These are phyloP conservation scores for Aspergillus sergii DNA, from an alignment of 2,329 filamentous ascomycete species.

Conservation along the genomic window DNA sequence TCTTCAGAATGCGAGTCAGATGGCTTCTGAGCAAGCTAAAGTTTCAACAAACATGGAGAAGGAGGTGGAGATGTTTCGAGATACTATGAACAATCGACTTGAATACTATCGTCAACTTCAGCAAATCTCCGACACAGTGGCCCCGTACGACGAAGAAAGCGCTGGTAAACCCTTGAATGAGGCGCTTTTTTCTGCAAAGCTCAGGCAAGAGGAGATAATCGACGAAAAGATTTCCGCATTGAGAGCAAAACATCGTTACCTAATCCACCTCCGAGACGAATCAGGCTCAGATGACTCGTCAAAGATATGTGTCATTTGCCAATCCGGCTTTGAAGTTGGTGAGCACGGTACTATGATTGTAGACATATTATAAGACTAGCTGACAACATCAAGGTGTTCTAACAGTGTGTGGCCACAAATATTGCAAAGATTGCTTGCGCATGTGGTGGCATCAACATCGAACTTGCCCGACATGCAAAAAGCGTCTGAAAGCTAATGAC, in stretches of 20 bases:
- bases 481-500: slow-evolving; percentile 63
- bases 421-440: slow-evolving; percentile 84
- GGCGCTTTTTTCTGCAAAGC: slow-evolving; percentile 45
- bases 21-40: slow-evolving; percentile 57
- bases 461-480: slow-evolving; percentile 86
- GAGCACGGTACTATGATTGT: slow-evolving; percentile 41
- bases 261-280: slow-evolving; percentile 63
- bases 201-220: slow-evolving; percentile 54
- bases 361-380: neutral
- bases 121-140: slow-evolving; percentile 83
- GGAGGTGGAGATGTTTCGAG: slow-evolving; percentile 75
- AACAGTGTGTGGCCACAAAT: slow-evolving; percentile 88
- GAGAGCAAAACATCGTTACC: slow-evolving; percentile 76
- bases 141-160: slow-evolving; percentile 67
- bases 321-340: slow-evolving; percentile 73
- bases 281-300: slow-evolving; percentile 62
- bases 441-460: slow-evolving; percentile 74
- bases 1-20: slow-evolving; percentile 60
- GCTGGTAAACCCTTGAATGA: slow-evolving; percentile 60
- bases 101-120: slow-evolving; percentile 93
- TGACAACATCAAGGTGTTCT: slow-evolving; percentile 35
- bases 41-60: slow-evolving; percentile 53
- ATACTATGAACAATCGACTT: slow-evolving; percentile 79
- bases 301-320: slow-evolving; percentile 84
- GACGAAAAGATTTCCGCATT: slow-evolving; percentile 62